Conservation (phyloP, 495 filamentous ascomycete genomes). For the Podospora fimiseda region DNA sequence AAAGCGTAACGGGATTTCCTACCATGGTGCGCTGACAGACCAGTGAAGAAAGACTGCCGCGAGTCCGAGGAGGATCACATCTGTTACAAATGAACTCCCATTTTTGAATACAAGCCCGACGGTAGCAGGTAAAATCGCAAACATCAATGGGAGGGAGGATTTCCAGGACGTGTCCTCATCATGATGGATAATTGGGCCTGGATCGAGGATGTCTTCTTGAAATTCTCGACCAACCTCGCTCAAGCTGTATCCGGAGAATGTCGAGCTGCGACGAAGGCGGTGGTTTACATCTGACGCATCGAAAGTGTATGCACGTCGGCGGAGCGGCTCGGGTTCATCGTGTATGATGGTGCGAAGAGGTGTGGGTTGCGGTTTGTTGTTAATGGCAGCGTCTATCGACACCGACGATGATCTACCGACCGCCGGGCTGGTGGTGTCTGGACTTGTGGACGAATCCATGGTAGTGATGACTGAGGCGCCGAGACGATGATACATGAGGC, state of each 20-base stretch:
- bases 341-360: constrained; percentile 19
- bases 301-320: constrained; percentile 14
- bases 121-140: constrained; percentile 78
- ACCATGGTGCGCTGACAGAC: constrained; percentile 87
- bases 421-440: neutral
- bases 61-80: constrained; percentile 70
- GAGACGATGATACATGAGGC: neutral
- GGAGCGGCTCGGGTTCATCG: constrained; percentile 17
- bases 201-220: constrained; percentile 65
- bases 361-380: constrained; percentile 11
- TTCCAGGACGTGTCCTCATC: constrained; percentile 42
- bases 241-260: constrained; percentile 63
- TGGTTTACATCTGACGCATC: constrained; percentile 21
- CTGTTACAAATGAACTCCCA: constrained; percentile 75
- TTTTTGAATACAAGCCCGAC: constrained; percentile 80
- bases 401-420: neutral
- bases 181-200: constrained; percentile 36
- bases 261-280: constrained; percentile 60
- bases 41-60: constrained; percentile 87
- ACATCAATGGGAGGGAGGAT: constrained; percentile 69
- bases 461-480: neutral
- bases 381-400: neutral
- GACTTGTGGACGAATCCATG: constrained; percentile 2
- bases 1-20: constrained; percentile 38
- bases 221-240: constrained; percentile 61